Evolutionary conservation across 2,329 filamentous ascomycete genomes (phyloP).

Genomic region (Nemania sp.): DNA sequence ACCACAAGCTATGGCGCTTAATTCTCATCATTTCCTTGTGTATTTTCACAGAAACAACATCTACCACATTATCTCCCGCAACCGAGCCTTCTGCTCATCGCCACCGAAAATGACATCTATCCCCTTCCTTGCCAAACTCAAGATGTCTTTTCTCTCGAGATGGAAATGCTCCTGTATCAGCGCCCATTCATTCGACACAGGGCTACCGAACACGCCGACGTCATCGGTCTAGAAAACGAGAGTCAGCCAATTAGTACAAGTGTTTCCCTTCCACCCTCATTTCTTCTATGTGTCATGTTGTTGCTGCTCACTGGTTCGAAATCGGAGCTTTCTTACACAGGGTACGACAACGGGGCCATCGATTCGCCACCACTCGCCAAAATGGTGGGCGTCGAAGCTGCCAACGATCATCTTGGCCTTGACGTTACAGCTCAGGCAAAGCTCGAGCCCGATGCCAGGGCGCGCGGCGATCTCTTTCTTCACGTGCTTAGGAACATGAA

Average conservation of each 20-base stretch:
- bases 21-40: too few relatives aligned
- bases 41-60: neutral
- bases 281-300: neutral
- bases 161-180: constrained; percentile 78
- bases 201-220: constrained; percentile 82
- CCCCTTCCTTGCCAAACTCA: constrained; percentile 69
- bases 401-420: constrained; percentile 78
- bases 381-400: constrained; percentile 77
- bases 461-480: constrained; percentile 63
- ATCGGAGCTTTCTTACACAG: constrained; percentile 68
- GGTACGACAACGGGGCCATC: constrained; percentile 72
- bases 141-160: constrained; percentile 61
- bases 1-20: too few relatives aligned
- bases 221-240: constrained; percentile 76
- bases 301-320: neutral
- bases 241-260: constrained; percentile 7
- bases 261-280: neutral
- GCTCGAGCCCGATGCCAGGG: constrained; percentile 73
- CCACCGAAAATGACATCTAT: constrained; percentile 76
- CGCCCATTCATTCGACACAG: constrained; percentile 80
- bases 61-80: constrained; percentile 64
- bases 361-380: constrained; percentile 75
- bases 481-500: constrained; percentile 74
- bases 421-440: constrained; percentile 86
- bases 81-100: constrained; percentile 68